These are phyloP conservation scores for Heritiera fomes DNA, from an alignment of 345 rosid genomes.

Conservation along the genomic window DNA sequence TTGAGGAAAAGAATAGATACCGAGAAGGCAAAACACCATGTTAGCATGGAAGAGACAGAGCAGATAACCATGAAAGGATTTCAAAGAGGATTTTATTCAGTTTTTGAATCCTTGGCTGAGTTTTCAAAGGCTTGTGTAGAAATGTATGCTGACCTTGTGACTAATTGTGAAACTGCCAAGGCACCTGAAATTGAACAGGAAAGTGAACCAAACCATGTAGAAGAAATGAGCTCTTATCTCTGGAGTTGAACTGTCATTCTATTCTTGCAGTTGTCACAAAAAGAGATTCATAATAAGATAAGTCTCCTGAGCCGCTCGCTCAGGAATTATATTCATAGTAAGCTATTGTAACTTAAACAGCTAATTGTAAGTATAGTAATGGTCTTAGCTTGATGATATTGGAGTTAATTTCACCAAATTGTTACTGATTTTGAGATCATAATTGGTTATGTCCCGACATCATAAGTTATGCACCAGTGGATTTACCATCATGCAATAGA, in stretches of 20 bases:
- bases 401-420: too few species aligned
- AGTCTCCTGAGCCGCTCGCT: background rate
- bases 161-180: constrained; percentile 24
- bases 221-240: constrained; percentile 19
- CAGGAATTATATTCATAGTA: background rate
- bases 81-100: constrained; percentile 39
- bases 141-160: constrained; percentile 38
- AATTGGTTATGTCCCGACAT: background rate
- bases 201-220: constrained; percentile 14
- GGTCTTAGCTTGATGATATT: too few species aligned
- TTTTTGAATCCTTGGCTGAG: constrained; percentile 35
- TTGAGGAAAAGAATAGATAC: constrained; percentile 31
- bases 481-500: background rate
- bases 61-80: constrained; percentile 35
- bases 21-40: constrained; percentile 40
- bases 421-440: too few species aligned
- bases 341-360: background rate
- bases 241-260: constrained; percentile 12
- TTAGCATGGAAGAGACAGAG: constrained; percentile 36
- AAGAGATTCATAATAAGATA: constrained; percentile 1
- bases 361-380: background rate
- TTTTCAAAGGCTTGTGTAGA: constrained; percentile 39
- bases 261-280: background rate
- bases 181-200: constrained; percentile 10
- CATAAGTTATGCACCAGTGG: background rate